Evolutionary conservation across 805 yeast species (phyloP).

Genomic region (Peterozyma toletana): DNA sequence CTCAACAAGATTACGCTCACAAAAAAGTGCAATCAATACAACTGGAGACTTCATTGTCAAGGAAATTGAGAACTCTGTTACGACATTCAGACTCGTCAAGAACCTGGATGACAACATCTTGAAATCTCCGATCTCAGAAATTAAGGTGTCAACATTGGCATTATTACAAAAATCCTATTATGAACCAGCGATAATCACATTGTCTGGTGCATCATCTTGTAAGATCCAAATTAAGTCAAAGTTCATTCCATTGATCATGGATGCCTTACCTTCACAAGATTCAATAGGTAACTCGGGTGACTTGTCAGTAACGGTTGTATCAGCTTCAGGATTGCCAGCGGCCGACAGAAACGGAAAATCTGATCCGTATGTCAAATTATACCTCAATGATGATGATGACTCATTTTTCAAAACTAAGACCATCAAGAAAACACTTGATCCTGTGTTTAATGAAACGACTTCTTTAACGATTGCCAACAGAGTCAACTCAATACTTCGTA

Average conservation of each 20-base stretch:
- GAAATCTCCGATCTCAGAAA: constrained; percentile 53
- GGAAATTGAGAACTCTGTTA: constrained; percentile 69
- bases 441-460: constrained; percentile 78
- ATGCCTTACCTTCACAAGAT: constrained; percentile 66
- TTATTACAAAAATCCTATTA: constrained; percentile 60
- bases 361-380: constrained; percentile 79
- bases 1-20: constrained; percentile 42
- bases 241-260: constrained; percentile 69
- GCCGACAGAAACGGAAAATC: constrained; percentile 93
- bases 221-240: constrained; percentile 55
- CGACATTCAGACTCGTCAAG: constrained; percentile 54
- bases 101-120: constrained; percentile 46
- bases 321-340: constrained; percentile 65
- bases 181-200: constrained; percentile 47
- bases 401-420: constrained; percentile 68
- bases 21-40: constrained; percentile 23
- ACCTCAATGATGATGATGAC: constrained; percentile 54
- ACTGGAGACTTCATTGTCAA: constrained; percentile 73
- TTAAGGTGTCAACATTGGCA: constrained; percentile 58
- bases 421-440: constrained; percentile 80
- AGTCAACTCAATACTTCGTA: constrained; percentile 47
- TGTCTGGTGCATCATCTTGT: constrained; percentile 46
- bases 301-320: constrained; percentile 50
- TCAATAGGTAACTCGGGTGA: constrained; percentile 69
- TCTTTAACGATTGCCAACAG: constrained; percentile 52